Percentiles rank a stretch among this genome's conserved stretches.
These are phyloP conservation scores for Straminergon stramineum DNA, from an alignment of 225 moss, liverwort and hornwort species.

Conservation along the genomic window DNA sequence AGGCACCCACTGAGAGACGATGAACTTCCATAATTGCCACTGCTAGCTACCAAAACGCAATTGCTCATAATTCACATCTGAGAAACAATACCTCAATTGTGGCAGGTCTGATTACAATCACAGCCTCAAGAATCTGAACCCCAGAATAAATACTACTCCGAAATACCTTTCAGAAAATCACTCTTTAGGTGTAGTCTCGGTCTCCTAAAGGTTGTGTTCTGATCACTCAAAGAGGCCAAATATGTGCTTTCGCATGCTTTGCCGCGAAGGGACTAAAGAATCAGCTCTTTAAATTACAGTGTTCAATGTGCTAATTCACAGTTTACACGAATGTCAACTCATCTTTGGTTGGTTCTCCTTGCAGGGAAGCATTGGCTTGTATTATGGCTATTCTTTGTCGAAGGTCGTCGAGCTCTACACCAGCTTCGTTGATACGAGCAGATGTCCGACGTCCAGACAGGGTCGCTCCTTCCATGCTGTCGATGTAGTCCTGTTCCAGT, in stretches of 20 bases:
- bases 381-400: conserved; percentile 35
- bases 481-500: conserved; percentile 75
- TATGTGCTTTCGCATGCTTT: conserved; percentile 6
- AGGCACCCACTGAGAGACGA: background rate
- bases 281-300: conserved; percentile 6
- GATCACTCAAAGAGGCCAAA: background rate
- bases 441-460: conserved; percentile 70
- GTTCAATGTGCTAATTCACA: background rate
- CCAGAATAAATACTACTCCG: background rate
- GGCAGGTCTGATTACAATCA: background rate
- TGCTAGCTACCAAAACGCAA: background rate
- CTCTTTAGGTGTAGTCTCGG: background rate
- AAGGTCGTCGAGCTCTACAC: conserved; percentile 49
- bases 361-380: conserved; percentile 5
- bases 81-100: background rate
- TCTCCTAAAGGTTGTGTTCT: background rate
- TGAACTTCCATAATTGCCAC: background rate
- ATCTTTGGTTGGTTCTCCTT: conserved; percentile 8
- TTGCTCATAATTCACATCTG: background rate
- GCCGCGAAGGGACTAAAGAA: background rate
- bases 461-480: conserved; percentile 98
- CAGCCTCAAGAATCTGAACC: background rate
- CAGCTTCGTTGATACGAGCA: conserved; percentile 66
- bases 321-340: conserved; percentile 39
- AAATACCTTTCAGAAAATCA: background rate